A percentile compares a stretch with the other conserved stretches of the same genome.
These are phyloP conservation scores for Vitis hybrid DNA, from an alignment of 177 flowering plant species.

Conservation along the genomic window DNA sequence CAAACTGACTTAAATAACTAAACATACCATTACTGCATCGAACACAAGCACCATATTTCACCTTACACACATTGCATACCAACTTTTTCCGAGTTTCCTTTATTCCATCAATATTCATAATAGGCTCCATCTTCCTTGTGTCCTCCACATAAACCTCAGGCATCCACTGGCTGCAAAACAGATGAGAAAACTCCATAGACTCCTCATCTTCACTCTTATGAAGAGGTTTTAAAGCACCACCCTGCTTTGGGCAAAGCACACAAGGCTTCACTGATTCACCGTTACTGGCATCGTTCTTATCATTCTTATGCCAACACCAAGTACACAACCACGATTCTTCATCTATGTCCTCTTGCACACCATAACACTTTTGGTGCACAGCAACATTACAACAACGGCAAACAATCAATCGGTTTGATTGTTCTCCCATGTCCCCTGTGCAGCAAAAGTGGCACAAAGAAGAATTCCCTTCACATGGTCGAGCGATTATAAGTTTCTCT, in stretches of 20 bases:
- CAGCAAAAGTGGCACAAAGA: conserved; percentile 72
- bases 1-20: conserved; percentile 22
- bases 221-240: conserved; percentile 85
- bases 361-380: conserved; percentile 91
- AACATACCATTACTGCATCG: conserved; percentile 96
- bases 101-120: conserved; percentile 64
- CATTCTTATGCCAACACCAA: conserved; percentile 62
- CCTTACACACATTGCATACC: conserved; percentile 80
- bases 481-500: conserved; percentile 54
- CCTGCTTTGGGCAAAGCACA: conserved; percentile 74
- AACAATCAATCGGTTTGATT: conserved; percentile 42
- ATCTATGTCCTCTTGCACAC: conserved; percentile 50
- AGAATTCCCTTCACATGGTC: conserved; percentile 45
- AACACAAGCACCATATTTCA: conserved; percentile 82
- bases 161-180: conserved; percentile 89
- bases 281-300: conserved; percentile 16
- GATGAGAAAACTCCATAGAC: conserved; percentile 61
- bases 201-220: conserved; percentile 25
- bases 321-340: conserved; percentile 70
- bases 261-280: conserved; percentile 46
- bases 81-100: conserved; percentile 63
- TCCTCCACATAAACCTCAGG: conserved; percentile 84
- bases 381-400: conserved; percentile 69
- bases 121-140: conserved; percentile 70
- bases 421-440: conserved; percentile 40